Evolutionary conservation across 2,329 filamentous ascomycete genomes (phyloP), one percentile per base, ranked within the genome.

Genomic region (Exserohilum rostratum): DNA sequence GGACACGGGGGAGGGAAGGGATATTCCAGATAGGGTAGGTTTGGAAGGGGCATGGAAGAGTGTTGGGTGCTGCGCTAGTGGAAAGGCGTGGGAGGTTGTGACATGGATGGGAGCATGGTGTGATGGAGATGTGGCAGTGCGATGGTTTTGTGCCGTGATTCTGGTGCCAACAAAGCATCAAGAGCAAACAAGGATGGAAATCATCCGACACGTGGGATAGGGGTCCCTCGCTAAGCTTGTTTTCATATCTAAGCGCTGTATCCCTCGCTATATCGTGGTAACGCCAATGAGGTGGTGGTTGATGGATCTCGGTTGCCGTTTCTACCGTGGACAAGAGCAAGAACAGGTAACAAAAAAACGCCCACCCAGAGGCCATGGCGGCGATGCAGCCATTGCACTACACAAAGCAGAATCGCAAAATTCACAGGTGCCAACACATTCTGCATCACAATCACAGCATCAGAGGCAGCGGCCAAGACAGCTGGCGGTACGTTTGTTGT

Each of bases 401-500:
- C 22, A 25, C 22, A 7, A 7, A 4, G 22, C 7, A 13, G 20
- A 13, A 34, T 33, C 29, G 29, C 18, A 15, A 48, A 27, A 22
- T 33, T 15, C 30, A 48, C 5, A 29, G 29, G 46, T 48, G 35
- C 46, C 35, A 48, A 12, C 46, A 39, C 46, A 48, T 15, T 31
- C 18, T 46, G 43, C 46, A 40, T 40, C 37, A 33, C 15, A 12
- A n/a, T 31, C 27, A 48, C 13, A 13, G 22, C 15, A 2, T 18
- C 30, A 13, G 2, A n/a, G 29, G 30, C 33, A 9, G 22, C 39
- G 30, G 35, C 39, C n/a, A 33, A 25, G 46, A 48, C 37, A 40
- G 17, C 20, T 48, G 30, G 46, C 50, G 18, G 11, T n/a, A 31
- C 34, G 17, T 47, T 39, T 20, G 35, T 52, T 44, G 43, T 46